These are phyloP conservation scores for Wickerhamiella domercqiae DNA, from an alignment of 805 yeast species.

Conservation along the genomic window DNA sequence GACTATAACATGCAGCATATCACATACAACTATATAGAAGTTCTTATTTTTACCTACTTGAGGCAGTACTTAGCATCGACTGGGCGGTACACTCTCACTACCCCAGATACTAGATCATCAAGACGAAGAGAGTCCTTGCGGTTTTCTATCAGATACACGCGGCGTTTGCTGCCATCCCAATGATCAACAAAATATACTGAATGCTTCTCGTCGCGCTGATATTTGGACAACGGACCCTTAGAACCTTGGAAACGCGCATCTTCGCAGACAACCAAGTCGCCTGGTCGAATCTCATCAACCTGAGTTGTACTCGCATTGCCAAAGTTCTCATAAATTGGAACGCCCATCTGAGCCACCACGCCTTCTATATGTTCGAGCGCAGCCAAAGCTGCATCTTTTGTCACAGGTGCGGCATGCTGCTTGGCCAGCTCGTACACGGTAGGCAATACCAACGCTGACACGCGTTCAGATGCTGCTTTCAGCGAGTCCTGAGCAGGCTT, in stretches of 20 bases:
- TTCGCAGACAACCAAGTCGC: slow-evolving; percentile 68
- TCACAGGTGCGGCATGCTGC: neutral
- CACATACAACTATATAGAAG: neutral
- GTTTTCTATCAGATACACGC: slow-evolving; percentile 23
- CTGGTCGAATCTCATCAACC: slow-evolving; percentile 54
- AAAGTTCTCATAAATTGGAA: slow-evolving; percentile 43
- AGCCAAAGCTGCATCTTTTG: neutral
- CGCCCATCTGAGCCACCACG: slow-evolving; percentile 32
- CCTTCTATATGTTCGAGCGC: neutral
- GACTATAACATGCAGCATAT: too few species aligned
- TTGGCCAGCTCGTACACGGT: slow-evolving; percentile 18
- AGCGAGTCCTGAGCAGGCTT: slow-evolving; percentile 32
- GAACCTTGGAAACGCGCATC: slow-evolving; percentile 62
- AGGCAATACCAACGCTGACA: slow-evolving; percentile 37
- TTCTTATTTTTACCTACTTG: neutral
- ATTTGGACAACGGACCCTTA: slow-evolving; percentile 37
- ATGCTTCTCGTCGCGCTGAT: slow-evolving; percentile 46
- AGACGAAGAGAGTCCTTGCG: slow-evolving; percentile 54
- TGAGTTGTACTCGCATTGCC: slow-evolving; percentile 36
- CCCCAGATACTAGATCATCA: slow-evolving; percentile 63
- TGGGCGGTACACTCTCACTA: slow-evolving; percentile 61
- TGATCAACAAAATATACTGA: slow-evolving; percentile 46
- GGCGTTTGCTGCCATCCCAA: slow-evolving; percentile 53
- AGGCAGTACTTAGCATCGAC: slow-evolving; percentile 31
- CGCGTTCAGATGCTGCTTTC: slow-evolving; percentile 32